These are phyloP conservation scores for Handroanthus guayacan DNA, from an alignment of 257 asterid genomes.

Conservation along the genomic window DNA sequence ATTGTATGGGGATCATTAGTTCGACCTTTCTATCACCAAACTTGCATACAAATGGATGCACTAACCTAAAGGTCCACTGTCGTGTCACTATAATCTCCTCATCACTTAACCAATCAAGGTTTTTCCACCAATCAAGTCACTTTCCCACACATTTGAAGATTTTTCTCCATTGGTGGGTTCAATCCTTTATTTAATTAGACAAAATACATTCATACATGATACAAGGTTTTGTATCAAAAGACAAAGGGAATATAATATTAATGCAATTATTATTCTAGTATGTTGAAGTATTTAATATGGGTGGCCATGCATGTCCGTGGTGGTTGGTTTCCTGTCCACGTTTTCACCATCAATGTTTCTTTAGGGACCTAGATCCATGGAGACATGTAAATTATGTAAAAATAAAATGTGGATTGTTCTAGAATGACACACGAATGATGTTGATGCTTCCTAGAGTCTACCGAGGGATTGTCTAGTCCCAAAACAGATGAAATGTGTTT, in stretches of 20 bases:
- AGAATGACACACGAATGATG: too few relatives aligned
- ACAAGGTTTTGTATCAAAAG: neutral
- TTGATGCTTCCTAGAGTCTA: constrained; percentile 10
- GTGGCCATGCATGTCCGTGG: neutral
- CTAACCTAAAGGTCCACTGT: too few relatives aligned
- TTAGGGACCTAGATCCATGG: neutral
- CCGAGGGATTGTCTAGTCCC: too few relatives aligned
- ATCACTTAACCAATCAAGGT: neutral
- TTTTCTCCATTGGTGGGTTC: neutral
- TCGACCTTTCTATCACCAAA: too few relatives aligned
- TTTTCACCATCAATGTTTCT: constrained; percentile 16
- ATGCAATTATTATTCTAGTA: neutral
- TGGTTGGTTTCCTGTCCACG: constrained; percentile 28
- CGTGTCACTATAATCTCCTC: too few relatives aligned
- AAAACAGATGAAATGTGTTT: too few relatives aligned
- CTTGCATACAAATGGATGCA: too few relatives aligned
- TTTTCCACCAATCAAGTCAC: constrained; percentile 14
- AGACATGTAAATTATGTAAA: neutral
- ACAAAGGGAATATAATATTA: neutral
- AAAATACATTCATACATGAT: too few relatives aligned
- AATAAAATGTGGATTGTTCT: neutral
- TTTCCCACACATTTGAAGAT: neutral
- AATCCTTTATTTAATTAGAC: neutral
- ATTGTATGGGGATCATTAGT: too few relatives aligned
- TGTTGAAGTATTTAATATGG: neutral